Evolutionary conservation across 1,284 basidiomycete genomes (phyloP).

Genomic region (Phellinidium pouzarii): DNA sequence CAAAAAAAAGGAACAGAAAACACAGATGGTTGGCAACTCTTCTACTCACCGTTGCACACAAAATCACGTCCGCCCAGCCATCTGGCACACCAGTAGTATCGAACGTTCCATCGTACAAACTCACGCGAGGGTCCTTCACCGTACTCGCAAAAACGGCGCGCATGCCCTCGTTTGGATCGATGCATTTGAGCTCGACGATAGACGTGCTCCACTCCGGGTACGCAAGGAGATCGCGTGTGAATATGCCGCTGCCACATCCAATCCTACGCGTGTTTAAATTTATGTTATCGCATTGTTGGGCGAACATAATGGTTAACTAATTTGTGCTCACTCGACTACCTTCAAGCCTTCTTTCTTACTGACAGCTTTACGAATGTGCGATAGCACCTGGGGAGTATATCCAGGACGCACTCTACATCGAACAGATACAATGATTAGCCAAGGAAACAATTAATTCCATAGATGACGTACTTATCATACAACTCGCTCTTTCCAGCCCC

Average conservation of each 20-base stretch:
- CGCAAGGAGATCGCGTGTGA: conserved; percentile 68
- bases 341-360: conserved; percentile 19
- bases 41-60: conserved; percentile 59
- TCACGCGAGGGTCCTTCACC: conserved; percentile 43
- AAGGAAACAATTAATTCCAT: background rate
- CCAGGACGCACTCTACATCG: conserved; percentile 22
- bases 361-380: conserved; percentile 20
- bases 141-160: conserved; percentile 49
- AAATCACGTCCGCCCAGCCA: conserved; percentile 67
- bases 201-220: conserved; percentile 46
- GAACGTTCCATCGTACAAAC: conserved; percentile 55
- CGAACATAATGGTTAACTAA: background rate
- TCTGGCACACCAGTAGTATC: conserved; percentile 48
- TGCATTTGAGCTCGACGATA: conserved; percentile 47
- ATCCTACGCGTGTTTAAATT: conserved; percentile 45
- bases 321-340: conserved; percentile 24
- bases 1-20: background rate
- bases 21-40: background rate
- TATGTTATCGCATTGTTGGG: background rate
- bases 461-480: conserved; percentile 23
- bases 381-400: conserved; percentile 24
- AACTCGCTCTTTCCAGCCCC: conserved; percentile 25
- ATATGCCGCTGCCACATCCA: conserved; percentile 71
- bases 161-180: conserved; percentile 74
- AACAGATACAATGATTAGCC: background rate